phyloP scores from a whole-genome alignment of 2,329 filamentous ascomycete genomes.

The Pseudogymnoascus sp. region DNA sequence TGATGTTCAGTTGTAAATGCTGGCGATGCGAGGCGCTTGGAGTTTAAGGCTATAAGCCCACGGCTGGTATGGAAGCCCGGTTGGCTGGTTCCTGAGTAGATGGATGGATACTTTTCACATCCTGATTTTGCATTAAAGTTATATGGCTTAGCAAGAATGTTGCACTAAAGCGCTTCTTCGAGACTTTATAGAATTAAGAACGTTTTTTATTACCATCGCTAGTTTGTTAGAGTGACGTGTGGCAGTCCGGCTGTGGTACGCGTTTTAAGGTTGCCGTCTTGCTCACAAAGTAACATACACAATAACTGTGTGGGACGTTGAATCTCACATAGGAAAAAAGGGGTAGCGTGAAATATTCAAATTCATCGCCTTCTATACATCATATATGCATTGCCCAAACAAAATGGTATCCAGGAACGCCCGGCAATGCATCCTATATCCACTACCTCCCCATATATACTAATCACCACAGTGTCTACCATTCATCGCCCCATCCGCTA shows the following conservation, averaged over 20 bases:
- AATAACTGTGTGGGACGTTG: not conserved
- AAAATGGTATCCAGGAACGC: conserved; percentile 9
- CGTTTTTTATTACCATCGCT: not conserved
- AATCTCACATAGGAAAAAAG: not conserved
- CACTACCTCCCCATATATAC: conserved; percentile 3
- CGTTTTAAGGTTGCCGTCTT: too few species aligned
- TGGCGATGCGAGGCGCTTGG: conserved; percentile 2
- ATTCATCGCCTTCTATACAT: not conserved
- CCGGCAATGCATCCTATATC: not conserved
- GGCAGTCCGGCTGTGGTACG: not conserved
- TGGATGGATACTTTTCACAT: not conserved
- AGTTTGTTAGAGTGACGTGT: not conserved
- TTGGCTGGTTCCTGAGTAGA: conserved; percentile 4
- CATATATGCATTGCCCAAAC: not conserved
- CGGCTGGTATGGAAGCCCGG: conserved; percentile 3
- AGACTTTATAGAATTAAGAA: not conserved
- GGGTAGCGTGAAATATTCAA: not conserved
- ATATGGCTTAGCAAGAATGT: not conserved
- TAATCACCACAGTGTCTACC: conserved; percentile 35
- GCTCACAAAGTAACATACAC: not conserved
- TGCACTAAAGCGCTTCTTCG: not conserved
- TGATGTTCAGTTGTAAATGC: conserved; percentile 64
- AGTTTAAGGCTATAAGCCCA: conserved; percentile 3
- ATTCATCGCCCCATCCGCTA: conserved; percentile 61
- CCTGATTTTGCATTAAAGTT: not conserved